Percentiles rank a stretch among this genome's conserved stretches.
Evolutionary conservation across 1,284 basidiomycete genomes (phyloP).

Genomic region (Cutaneotrichosporon cavernicola): DNA sequence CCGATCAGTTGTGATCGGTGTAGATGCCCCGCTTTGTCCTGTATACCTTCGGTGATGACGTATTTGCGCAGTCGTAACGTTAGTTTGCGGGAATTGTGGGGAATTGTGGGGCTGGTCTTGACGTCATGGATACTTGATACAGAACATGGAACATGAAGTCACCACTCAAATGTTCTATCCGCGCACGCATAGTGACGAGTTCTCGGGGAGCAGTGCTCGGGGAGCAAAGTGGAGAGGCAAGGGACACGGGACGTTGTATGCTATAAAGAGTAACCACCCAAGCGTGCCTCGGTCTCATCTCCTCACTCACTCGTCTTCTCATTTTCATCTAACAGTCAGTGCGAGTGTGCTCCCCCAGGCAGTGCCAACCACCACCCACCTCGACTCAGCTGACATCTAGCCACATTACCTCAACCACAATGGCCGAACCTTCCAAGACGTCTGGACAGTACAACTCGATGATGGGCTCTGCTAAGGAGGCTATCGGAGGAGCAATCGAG

Average conservation of each 20-base stretch:
- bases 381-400: neutral
- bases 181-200: too few species aligned
- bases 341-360: neutral
- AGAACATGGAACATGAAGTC: too few species aligned
- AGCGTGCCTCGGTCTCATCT: neutral
- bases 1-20: too few species aligned
- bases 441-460: constrained; percentile 59
- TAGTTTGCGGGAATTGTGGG: too few species aligned
- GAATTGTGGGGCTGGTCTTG: too few species aligned
- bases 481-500: constrained; percentile 62
- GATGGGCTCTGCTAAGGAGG: constrained; percentile 48
- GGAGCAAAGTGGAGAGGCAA: too few species aligned
- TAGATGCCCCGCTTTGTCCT: too few species aligned
- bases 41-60: too few species aligned
- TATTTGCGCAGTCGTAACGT: too few species aligned
- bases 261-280: neutral
- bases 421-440: constrained; percentile 58
- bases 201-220: too few species aligned
- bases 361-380: neutral
- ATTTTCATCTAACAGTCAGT: neutral
- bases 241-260: neutral
- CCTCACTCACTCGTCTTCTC: neutral
- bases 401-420: neutral
- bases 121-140: too few species aligned
- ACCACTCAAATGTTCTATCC: too few species aligned